Base-by-base conservation (phyloP, 305 asterid genomes). In the Fraxinus ornus region DNA sequence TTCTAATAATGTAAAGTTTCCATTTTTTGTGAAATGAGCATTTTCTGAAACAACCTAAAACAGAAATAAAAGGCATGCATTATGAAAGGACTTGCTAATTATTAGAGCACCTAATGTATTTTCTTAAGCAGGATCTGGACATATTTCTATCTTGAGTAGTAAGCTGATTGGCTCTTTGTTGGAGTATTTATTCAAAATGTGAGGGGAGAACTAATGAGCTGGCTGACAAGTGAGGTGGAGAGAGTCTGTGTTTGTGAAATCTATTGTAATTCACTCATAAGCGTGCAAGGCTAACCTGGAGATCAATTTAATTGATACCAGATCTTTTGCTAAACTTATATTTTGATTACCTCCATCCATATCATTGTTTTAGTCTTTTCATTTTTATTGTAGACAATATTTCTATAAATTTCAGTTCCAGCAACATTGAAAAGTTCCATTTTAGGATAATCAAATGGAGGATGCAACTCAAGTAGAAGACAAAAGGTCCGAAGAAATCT, bases 381-480 rank as follows among this genome's bases (percentile, higher is more conserved):
- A 7, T 19, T 75, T 81, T 35, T 57, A 2, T 37, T 37, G 30
- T 39, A 26, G 15, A 64, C 64, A 72, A 24, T 72, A 57, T 36
- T 37, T 75, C 24, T 17, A 33, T 75, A 8, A 37, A 75, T 83
- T 10, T 37, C 9, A 22, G 70, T 13, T 35, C 22, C 33, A 10
- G 41, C 76, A 21, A 26, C 32, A 37, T 35, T 57, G 68, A 83
- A 21, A 7, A 15, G 19, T 37, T 81, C 77, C 39, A 78, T 84
- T 82, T 84, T 81, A 86, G 85, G 82, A 64, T 75, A 79, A 37
- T 21, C 41, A 35, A 84, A 93, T 93, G 97, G 92, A 86, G 77
- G 91, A 89, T 57, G 33, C 75, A 36, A 79, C 64, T 87, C 84
- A 83, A 79, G 86, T 79, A 33, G 92, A 82, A 75, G 92, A 86